Conservation (phyloP, 768 basidiomycete species). For the Naganishia vaughanmartiniae region DNA sequence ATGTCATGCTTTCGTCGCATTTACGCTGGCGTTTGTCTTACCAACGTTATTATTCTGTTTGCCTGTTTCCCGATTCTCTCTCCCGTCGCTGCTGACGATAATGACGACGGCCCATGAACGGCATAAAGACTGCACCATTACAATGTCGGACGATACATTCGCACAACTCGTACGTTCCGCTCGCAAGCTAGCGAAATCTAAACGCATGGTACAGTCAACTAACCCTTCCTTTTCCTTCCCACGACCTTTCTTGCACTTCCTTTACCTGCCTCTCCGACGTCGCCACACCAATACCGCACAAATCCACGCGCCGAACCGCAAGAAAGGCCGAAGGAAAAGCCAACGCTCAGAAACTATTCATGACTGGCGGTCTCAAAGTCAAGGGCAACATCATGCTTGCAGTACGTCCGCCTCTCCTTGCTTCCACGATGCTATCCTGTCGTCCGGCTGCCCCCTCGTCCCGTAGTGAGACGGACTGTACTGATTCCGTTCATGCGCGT, state of each 20-base stretch:
- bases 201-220: no score
- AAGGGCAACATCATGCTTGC: conserved; percentile 47
- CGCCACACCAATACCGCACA: background rate
- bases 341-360: conserved; percentile 91
- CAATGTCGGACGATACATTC: conserved; percentile 57
- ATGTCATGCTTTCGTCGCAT: conserved; percentile 17
- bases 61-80: no score
- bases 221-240: no score
- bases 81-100: no score
- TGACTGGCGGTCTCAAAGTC: conserved; percentile 85
- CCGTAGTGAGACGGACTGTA: background rate
- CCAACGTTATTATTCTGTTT: conserved; percentile 55
- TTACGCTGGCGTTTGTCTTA: conserved; percentile 26
- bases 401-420: background rate
- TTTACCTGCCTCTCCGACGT: background rate
- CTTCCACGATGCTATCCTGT: background rate
- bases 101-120: no score
- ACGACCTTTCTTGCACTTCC: no score
- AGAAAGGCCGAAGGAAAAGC: conserved; percentile 60
- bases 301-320: conserved; percentile 4
- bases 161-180: conserved; percentile 14
- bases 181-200: no score
- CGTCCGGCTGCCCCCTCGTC: background rate
- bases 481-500: background rate
- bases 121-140: conserved; percentile 79